Base-by-base conservation (phyloP, 2,329 filamentous ascomycete species). In the Cladosporium sp. region DNA sequence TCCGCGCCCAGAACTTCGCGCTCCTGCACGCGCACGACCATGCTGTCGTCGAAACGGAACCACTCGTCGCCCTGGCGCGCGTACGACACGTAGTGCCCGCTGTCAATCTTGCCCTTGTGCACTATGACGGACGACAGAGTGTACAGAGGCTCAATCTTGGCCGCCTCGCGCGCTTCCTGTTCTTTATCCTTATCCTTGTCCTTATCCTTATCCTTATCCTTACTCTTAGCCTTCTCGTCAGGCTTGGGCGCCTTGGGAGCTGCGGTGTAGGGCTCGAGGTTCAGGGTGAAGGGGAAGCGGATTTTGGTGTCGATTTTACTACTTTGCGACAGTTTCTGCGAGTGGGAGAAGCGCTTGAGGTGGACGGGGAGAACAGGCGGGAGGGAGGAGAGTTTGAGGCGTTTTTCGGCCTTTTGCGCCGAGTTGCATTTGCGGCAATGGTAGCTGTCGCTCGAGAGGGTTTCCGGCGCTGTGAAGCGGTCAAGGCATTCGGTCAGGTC, bases 11-110 rank as follows among this genome's bases (percentile, higher is more conserved):
- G 77, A 3, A 97, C 92, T 55, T 96, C 89, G 4, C 86, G 87
- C 66, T 93, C 10, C 43, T 82, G 83, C 2, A 89, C 92, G 52
- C 91, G 67, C 56, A 91, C 88, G 19, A 97, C 92, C 67, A 89
- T 90, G 68, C 93, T 91, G 66, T 97, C 92, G 65, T 97, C 95
- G 71, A 96, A 96, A 52, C 88, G 83, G 69, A 95, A 95, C 92
- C 92, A 97, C 79, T 95, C 66, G 52, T 88, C 86, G 4, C 85
- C 87, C 54, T 92, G 86, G 43, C 89, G 77, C 55, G 87, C 90
- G 68, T 95, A 96, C n/a, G 86, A 88, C 53, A 91, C 84, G 65
- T 95, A 96, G 66, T 96, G 90, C 13, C 91, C 92, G 1, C 89
- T 90, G 63, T 96, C 90, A 53, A 96, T 86, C 69, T 92, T 89